Base-by-base conservation (phyloP, 441 rosid species). In the Croton laevigatus region DNA sequence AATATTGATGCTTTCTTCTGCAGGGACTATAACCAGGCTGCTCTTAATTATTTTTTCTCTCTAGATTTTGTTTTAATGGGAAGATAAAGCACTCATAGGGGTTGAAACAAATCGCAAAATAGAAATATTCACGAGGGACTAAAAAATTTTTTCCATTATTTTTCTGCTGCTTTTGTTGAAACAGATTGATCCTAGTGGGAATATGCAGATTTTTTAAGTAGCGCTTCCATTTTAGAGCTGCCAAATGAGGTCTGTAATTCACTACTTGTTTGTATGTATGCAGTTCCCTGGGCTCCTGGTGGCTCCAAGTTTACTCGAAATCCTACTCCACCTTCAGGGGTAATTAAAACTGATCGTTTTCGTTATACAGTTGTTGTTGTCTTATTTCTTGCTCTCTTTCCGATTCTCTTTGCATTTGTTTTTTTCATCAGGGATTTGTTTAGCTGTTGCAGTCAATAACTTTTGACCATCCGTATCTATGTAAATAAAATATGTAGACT, bases 221-320 rank as follows among this genome's bases (percentile, higher is more conserved):
- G 22, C 4, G 40, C 8, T 17, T 9, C 32, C 19, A 20, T 61
- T 57, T 13, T 61, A 23, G 17, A 27, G 52, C 61, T 66, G 37
- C 8, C 19, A 22, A 12, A 32, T 14, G 11, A 13, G 34, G 65
- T 71, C n/a, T 48, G 32, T 48, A 42, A 65, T 73, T 77, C 52
- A 71, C 72, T 58, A 55, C 10, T 75, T 75, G 38, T 78, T 74
- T 78, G 55, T 70, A 27, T 78, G 55, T 70, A 27, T 78, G 71
- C 89, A 92, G 98, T 95, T 84, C 98, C 98, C 62, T 94, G 99
- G 98, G 98, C 99, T 85, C 99, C 98, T 73, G 98, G 95, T 65
- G 98, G 99, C 76, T 75, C 88, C 66, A 92, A 90, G 85, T 94
- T 94, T 76, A 86, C 89, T 70, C 81, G 99, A 79, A 94, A 94